Evolutionary conservation across 2,329 filamentous ascomycete genomes (phyloP).

Genomic region (Fusarium dimerum): DNA sequence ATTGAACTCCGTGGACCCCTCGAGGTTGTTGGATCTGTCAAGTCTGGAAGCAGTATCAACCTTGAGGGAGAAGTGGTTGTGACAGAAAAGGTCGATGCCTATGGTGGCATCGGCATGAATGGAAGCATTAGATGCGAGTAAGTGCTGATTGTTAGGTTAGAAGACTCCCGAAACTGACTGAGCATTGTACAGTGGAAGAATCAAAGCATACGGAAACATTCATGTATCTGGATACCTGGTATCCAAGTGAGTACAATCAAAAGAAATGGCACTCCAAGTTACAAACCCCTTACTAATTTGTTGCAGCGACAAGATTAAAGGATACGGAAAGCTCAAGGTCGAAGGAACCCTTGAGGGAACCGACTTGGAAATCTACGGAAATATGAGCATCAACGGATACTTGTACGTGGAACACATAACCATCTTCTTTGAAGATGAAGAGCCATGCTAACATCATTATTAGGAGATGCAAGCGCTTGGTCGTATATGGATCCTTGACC

Average conservation of each 20-base stretch:
- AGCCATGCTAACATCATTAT: constrained; percentile 6
- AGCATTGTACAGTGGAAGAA: constrained; percentile 35
- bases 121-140: constrained; percentile 47
- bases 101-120: constrained; percentile 44
- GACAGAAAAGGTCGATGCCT: constrained; percentile 48
- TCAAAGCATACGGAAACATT: constrained; percentile 51
- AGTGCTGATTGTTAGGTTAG: constrained; percentile 12
- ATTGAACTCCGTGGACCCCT: constrained; percentile 45
- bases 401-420: constrained; percentile 35
- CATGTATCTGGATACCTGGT: constrained; percentile 40
- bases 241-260: constrained; percentile 22
- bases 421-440: neutral
- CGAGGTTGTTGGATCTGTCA: constrained; percentile 49
- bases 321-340: constrained; percentile 48
- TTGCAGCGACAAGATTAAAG: constrained; percentile 45
- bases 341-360: constrained; percentile 44
- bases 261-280: neutral
- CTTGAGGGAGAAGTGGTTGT: constrained; percentile 47
- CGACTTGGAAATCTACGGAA: constrained; percentile 50
- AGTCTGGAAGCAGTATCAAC: constrained; percentile 45
- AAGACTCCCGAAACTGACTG: neutral
- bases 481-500: constrained; percentile 48
- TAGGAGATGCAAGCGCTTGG: constrained; percentile 44
- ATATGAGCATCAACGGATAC: constrained; percentile 46
- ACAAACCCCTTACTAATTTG: constrained; percentile 8